A percentile compares a stretch with the other conserved stretches of the same genome.
Evolutionary conservation across 2,329 filamentous ascomycete genomes (phyloP).

Genomic region (Scorias spongiosa): DNA sequence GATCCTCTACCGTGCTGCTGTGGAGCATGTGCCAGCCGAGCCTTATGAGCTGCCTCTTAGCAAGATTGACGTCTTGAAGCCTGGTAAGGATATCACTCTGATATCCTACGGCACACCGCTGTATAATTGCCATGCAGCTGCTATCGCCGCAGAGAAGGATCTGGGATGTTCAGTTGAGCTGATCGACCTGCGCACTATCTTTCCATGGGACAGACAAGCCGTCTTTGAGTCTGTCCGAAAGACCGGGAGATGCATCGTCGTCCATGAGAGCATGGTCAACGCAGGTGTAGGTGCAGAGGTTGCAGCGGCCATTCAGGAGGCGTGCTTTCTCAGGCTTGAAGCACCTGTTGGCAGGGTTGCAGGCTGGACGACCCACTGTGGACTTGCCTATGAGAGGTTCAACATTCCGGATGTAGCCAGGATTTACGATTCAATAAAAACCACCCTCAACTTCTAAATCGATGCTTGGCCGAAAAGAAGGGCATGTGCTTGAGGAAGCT

Average conservation of each 20-base stretch:
- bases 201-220: constrained; percentile 77
- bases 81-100: constrained; percentile 66
- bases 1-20: constrained; percentile 76
- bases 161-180: constrained; percentile 65
- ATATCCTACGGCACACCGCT: constrained; percentile 82
- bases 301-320: constrained; percentile 74
- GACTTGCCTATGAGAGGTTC: constrained; percentile 56
- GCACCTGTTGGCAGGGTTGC: constrained; percentile 74
- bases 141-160: constrained; percentile 60
- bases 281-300: constrained; percentile 81
- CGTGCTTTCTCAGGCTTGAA: constrained; percentile 69
- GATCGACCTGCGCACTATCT: constrained; percentile 76
- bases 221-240: constrained; percentile 72
- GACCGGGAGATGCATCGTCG: constrained; percentile 72
- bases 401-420: constrained; percentile 72
- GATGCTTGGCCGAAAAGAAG: neutral
- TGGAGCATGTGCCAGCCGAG: constrained; percentile 75
- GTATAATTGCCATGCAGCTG: constrained; percentile 67
- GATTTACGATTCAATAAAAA: constrained; percentile 36
- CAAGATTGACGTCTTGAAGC: constrained; percentile 70
- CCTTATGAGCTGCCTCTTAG: constrained; percentile 72
- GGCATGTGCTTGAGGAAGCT: too few relatives aligned
- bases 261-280: constrained; percentile 87
- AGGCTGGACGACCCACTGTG: constrained; percentile 78
- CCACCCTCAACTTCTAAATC: constrained; percentile 28